Evolutionary conservation across 2,329 filamentous ascomycete species (phyloP).

Genomic region (Pseudogymnoascus sp.): DNA sequence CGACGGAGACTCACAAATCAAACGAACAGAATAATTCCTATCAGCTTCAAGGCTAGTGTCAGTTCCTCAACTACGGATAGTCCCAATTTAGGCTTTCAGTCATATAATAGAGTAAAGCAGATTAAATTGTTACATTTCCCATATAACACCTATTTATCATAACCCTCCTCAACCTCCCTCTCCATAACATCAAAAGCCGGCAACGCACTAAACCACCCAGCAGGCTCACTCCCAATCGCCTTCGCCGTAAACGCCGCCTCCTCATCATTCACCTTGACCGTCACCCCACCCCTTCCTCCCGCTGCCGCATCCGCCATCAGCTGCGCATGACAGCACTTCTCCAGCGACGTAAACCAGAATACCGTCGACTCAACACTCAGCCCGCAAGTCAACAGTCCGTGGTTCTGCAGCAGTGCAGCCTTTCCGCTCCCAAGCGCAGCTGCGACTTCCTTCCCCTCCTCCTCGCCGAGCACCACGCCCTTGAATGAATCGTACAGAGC

Average conservation of each 20-base stretch:
- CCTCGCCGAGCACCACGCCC: constrained; percentile 45
- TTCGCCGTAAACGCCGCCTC: constrained; percentile 64
- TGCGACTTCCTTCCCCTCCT: constrained; percentile 45
- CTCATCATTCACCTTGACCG: constrained; percentile 59
- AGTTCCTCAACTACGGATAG: no score
- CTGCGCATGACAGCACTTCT: constrained; percentile 42
- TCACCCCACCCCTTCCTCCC: constrained; percentile 53
- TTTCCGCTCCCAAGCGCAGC: constrained; percentile 41
- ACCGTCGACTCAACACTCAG: constrained; percentile 43
- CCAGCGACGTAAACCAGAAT: constrained; percentile 48
- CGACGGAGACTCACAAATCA: not conserved
- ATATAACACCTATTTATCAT: not conserved
- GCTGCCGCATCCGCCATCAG: constrained; percentile 52
- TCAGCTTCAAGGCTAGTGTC: not conserved
- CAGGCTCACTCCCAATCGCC: constrained; percentile 51
- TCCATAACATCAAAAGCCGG: constrained; percentile 65
- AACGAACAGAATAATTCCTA: not conserved
- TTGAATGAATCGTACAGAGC: constrained; percentile 38
- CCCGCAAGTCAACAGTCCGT: constrained; percentile 47
- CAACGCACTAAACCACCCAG: constrained; percentile 65
- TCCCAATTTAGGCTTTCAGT: no score
- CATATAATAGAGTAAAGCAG: no score
- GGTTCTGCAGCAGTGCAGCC: constrained; percentile 47
- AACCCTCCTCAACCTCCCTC: constrained; percentile 36
- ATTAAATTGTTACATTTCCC: not conserved